These are phyloP conservation scores for Candida ponderosae DNA, from an alignment of 805 yeast genomes.

Conservation along the genomic window DNA sequence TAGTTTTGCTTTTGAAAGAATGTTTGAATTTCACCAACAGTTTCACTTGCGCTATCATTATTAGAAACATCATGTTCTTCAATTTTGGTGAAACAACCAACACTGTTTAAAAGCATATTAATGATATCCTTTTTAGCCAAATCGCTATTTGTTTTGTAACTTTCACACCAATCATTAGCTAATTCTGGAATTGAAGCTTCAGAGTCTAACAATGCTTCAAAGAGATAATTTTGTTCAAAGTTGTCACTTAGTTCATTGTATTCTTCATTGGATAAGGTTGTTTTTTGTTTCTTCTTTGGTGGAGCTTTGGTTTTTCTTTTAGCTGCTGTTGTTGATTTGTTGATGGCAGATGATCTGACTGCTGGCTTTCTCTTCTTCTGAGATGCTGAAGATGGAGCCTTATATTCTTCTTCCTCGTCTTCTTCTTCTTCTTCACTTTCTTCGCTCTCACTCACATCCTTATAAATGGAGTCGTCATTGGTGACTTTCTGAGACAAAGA, in stretches of 20 bases:
- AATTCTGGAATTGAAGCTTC: conserved; percentile 43
- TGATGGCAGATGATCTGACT: no score
- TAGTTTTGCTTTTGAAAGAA: conserved; percentile 49
- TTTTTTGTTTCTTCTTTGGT: conserved; percentile 7
- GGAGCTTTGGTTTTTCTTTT: conserved; percentile 9
- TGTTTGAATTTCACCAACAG: conserved; percentile 65
- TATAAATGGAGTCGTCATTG: conserved; percentile 12
- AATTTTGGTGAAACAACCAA: conserved; percentile 63
- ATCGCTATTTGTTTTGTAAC: conserved; percentile 34
- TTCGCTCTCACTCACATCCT: conserved; percentile 12
- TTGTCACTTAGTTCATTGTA: conserved; percentile 30
- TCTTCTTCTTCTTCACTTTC: conserved; percentile 16
- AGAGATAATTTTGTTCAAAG: conserved; percentile 39
- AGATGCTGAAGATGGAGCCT: not conserved
- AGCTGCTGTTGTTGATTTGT: conserved; percentile 4
- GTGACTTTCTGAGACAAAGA: conserved; percentile 10
- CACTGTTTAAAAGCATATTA: conserved; percentile 59
- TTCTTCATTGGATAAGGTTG: conserved; percentile 19
- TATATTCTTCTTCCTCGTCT: conserved; percentile 10
- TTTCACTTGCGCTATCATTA: conserved; percentile 61
- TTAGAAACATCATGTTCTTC: conserved; percentile 71
- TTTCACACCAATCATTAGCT: conserved; percentile 52
- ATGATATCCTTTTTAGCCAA: conserved; percentile 53
- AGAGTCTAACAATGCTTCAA: conserved; percentile 41
- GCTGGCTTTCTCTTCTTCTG: conserved; percentile 1